A percentile compares a stretch with the other conserved stretches of the same genome.
Evolutionary conservation across 345 rosid genomes (phyloP).

Genomic region (Draba incana): DNA sequence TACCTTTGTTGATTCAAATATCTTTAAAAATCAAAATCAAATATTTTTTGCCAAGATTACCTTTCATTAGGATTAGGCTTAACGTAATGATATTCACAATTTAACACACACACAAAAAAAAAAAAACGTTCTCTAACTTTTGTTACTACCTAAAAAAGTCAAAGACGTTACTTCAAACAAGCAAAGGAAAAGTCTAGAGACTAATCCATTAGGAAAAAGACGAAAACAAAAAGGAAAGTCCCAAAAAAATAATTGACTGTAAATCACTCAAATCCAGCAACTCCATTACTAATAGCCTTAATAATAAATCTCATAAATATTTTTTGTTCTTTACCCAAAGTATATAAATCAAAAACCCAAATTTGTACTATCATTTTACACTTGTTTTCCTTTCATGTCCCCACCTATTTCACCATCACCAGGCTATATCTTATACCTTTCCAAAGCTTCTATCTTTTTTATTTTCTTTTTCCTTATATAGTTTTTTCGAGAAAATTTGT

Average conservation of each 20-base stretch:
- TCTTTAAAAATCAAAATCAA: too few species aligned
- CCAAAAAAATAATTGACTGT: constrained; percentile 37
- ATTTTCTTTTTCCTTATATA: not conserved
- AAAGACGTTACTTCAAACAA: constrained; percentile 6
- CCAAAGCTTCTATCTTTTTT: not conserved
- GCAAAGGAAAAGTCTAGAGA: constrained; percentile 12
- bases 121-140: too few species aligned
- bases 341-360: constrained; percentile 19
- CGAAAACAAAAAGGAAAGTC: not conserved
- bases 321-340: too few species aligned
- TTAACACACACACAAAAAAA: too few species aligned
- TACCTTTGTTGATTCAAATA: too few species aligned
- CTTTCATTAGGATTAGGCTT: too few species aligned
- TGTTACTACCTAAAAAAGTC: not conserved
- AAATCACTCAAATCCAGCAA: constrained; percentile 42
- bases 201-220: constrained; percentile 1
- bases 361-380: constrained; percentile 11
- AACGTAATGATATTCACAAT: too few species aligned
- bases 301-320: not conserved
- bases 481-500: not conserved
- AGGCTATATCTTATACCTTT: constrained; percentile 18
- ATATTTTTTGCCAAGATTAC: too few species aligned
- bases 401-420: constrained; percentile 41
- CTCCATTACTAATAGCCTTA: constrained; percentile 21
- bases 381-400: constrained; percentile 23